Conservation (phyloP, 225 moss, liverwort and hornwort genomes). For the Polytrichum formosum region DNA sequence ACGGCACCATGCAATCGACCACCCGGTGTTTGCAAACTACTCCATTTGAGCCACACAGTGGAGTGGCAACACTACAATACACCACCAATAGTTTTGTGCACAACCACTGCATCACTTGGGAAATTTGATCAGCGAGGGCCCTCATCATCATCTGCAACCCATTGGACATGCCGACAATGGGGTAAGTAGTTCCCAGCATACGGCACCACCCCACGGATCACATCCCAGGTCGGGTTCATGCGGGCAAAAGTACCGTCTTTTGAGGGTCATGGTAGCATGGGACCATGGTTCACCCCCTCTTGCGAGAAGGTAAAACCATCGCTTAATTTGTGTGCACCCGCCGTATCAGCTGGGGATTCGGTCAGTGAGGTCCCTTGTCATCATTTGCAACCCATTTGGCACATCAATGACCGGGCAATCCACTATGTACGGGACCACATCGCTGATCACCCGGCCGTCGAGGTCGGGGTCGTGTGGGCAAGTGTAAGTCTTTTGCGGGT, state of each 20-base stretch:
- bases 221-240: constrained; percentile 32
- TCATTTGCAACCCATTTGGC: constrained; percentile 35
- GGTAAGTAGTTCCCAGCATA: constrained; percentile 6
- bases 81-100: too few relatives aligned
- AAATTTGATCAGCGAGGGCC: too few relatives aligned
- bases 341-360: too few relatives aligned
- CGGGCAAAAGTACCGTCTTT: constrained; percentile 28
- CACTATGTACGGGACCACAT: constrained; percentile 36
- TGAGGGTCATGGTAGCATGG: constrained; percentile 56
- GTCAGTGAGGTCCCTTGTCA: constrained; percentile 8
- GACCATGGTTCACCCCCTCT: constrained; percentile 48
- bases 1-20: too few relatives aligned
- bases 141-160: too few relatives aligned
- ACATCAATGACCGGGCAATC: constrained; percentile 33
- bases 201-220: constrained; percentile 27
- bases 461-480: constrained; percentile 49
- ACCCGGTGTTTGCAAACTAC: too few relatives aligned
- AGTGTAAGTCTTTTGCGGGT: constrained; percentile 13
- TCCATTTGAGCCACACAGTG: too few relatives aligned
- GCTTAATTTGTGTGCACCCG: too few relatives aligned
- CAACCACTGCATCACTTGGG: too few relatives aligned
- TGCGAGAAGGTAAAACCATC: constrained; percentile 23
- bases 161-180: too few relatives aligned
- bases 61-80: too few relatives aligned
- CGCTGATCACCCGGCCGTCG: constrained; percentile 26